Evolutionary conservation across 2,329 filamentous ascomycete species (phyloP).

Genomic region (Nectriaceae sp.): DNA sequence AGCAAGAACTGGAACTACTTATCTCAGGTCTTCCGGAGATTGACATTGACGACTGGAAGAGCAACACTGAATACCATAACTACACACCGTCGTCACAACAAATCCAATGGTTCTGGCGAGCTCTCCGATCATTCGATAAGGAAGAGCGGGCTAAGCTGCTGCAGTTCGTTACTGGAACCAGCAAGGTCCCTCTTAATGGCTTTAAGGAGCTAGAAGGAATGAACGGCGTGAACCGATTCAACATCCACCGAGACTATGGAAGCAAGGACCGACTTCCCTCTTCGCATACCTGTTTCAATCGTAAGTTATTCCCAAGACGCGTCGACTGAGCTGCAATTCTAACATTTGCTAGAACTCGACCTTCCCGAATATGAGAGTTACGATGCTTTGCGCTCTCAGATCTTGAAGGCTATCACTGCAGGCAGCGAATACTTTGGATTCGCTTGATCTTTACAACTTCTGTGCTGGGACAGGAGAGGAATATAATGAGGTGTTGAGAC

Average conservation of each 20-base stretch:
- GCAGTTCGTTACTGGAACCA: slow-evolving; percentile 97
- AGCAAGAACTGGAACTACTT: slow-evolving; percentile 93
- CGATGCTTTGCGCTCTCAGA: slow-evolving; percentile 80
- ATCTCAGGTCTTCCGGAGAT: slow-evolving; percentile 98
- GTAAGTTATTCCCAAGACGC: slow-evolving; percentile 59
- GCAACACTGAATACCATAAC: slow-evolving; percentile 98
- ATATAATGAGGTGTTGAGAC: slow-evolving; percentile 3
- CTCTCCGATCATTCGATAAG: slow-evolving; percentile 95
- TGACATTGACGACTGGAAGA: slow-evolving; percentile 98
- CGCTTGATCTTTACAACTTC: slow-evolving; percentile 57
- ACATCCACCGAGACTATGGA: slow-evolving; percentile 97
- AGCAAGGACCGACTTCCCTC: slow-evolving; percentile 94
- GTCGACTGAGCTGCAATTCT: background rate
- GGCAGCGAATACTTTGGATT: slow-evolving; percentile 98
- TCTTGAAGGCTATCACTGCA: slow-evolving; percentile 96
- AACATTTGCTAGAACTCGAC: slow-evolving; percentile 81
- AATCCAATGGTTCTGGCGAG: slow-evolving; percentile 99
- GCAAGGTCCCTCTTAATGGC: slow-evolving; percentile 95
- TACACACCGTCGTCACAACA: slow-evolving; percentile 93
- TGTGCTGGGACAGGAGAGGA: slow-evolving; percentile 20
- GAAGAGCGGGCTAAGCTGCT: slow-evolving; percentile 96
- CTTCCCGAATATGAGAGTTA: slow-evolving; percentile 98
- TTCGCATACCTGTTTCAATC: slow-evolving; percentile 99
- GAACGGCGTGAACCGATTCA: slow-evolving; percentile 98
- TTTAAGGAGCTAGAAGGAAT: slow-evolving; percentile 99